Evolutionary conservation across 371 early-diverging fungal species (phyloP).

Genomic region (Circinella umbellata): DNA sequence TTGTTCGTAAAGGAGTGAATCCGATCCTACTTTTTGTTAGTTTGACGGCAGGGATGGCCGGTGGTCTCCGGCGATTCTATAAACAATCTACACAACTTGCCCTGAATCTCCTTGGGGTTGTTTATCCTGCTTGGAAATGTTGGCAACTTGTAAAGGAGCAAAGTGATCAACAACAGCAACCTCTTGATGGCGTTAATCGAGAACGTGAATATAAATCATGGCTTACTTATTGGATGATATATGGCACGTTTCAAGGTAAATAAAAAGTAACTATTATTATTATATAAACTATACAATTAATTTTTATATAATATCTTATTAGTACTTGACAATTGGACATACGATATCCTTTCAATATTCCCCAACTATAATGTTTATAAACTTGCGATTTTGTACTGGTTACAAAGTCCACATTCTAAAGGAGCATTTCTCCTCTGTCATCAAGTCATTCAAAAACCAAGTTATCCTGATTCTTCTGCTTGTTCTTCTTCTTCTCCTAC

Average conservation of each 20-base stretch:
- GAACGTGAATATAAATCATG: constrained; percentile 43
- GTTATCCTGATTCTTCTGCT: neutral
- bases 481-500: neutral
- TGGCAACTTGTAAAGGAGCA: constrained; percentile 32
- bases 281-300: neutral
- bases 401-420: constrained; percentile 55
- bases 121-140: constrained; percentile 48
- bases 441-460: constrained; percentile 43
- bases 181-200: constrained; percentile 12
- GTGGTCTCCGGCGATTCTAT: constrained; percentile 33
- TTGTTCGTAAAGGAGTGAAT: constrained; percentile 39
- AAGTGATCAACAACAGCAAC: neutral
- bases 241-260: constrained; percentile 54
- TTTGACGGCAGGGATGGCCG: constrained; percentile 26
- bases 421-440: constrained; percentile 48
- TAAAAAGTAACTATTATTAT: neutral
- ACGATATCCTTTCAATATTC: constrained; percentile 28
- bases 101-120: constrained; percentile 41
- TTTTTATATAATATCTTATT: neutral
- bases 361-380: constrained; percentile 55
- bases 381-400: constrained; percentile 54
- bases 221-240: constrained; percentile 60
- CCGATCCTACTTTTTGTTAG: constrained; percentile 38
- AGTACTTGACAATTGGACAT: constrained; percentile 55
- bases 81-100: constrained; percentile 31